Conservation (phyloP, 805 yeast species). For the Barnettozyma salicaria region DNA sequence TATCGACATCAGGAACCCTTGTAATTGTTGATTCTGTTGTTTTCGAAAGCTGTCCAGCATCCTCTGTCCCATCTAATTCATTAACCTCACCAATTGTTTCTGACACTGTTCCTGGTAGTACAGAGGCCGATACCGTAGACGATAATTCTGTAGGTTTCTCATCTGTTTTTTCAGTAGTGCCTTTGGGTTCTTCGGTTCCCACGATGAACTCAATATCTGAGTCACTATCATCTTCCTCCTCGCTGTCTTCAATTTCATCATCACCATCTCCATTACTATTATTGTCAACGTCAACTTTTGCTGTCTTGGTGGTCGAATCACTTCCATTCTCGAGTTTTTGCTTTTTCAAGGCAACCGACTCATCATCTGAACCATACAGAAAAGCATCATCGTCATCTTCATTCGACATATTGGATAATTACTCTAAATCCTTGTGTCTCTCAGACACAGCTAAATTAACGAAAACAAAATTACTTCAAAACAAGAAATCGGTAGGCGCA, state of each 20-base stretch:
- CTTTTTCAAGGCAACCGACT: conserved; percentile 6
- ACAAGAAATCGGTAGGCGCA: background rate
- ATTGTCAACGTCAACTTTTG: conserved; percentile 18
- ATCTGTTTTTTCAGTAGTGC: conserved; percentile 20
- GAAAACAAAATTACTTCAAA: background rate
- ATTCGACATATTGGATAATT: conserved; percentile 16
- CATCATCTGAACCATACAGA: conserved; percentile 25
- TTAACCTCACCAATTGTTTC: conserved; percentile 32
- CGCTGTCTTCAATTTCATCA: conserved; percentile 41
- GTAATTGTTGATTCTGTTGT: conserved; percentile 32
- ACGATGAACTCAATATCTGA: conserved; percentile 84
- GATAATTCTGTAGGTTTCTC: conserved; percentile 13
- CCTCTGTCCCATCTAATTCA: conserved; percentile 24
- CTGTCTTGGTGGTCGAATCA: conserved; percentile 26
- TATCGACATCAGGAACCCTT: conserved; percentile 47
- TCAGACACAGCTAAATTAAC: no score
- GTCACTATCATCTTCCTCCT: conserved; percentile 44
- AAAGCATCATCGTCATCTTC: conserved; percentile 67
- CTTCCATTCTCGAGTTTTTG: conserved; percentile 29
- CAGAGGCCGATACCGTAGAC: conserved; percentile 21
- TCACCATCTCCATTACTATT: conserved; percentile 28
- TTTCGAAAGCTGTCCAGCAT: conserved; percentile 20
- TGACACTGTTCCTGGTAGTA: conserved; percentile 27
- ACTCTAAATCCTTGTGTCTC: background rate
- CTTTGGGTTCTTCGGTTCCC: conserved; percentile 33